Conservation (phyloP, 179 eudicot species). For the Corrigiola litoralis region DNA sequence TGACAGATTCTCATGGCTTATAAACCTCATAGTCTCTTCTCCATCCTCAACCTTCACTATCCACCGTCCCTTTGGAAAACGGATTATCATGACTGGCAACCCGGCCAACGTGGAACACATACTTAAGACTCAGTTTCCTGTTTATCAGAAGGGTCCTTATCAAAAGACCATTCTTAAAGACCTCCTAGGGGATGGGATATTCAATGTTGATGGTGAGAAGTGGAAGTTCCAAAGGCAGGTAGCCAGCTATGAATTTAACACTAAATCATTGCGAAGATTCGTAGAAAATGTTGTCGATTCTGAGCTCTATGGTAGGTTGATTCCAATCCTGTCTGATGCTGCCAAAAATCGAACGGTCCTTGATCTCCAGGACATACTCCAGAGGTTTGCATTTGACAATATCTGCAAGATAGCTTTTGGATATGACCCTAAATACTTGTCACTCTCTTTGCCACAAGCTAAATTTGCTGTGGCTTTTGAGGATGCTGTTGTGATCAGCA, state of each 20-base stretch:
- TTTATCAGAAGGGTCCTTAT: conserved; percentile 37
- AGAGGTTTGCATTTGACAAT: conserved; percentile 54
- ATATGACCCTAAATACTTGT: conserved; percentile 50
- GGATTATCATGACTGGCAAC: conserved; percentile 33
- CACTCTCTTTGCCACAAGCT: conserved; percentile 36
- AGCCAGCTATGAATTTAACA: conserved; percentile 51
- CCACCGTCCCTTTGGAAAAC: conserved; percentile 18
- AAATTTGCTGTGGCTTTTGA: conserved; percentile 33
- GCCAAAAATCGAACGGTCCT: conserved; percentile 32
- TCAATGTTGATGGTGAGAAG: conserved; percentile 38
- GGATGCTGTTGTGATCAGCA: conserved; percentile 25
- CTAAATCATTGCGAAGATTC: conserved; percentile 40
- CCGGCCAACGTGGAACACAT: conserved; percentile 48
- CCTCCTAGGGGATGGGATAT: conserved; percentile 51
- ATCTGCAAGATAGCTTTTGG: conserved; percentile 56
- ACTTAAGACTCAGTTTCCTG: conserved; percentile 33
- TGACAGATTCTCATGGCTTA: conserved; percentile 17
- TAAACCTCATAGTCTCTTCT: conserved; percentile 10
- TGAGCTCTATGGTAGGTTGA: conserved; percentile 41
- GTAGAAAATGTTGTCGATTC: conserved; percentile 38
- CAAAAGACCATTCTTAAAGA: conserved; percentile 26
- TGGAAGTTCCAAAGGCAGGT: conserved; percentile 58
- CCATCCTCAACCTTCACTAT: conserved; percentile 36
- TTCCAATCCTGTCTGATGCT: conserved; percentile 37
- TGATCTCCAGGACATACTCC: conserved; percentile 54